Base-by-base conservation (phyloP, 2,329 filamentous ascomycete species). In the Diaporthe nobilis region DNA sequence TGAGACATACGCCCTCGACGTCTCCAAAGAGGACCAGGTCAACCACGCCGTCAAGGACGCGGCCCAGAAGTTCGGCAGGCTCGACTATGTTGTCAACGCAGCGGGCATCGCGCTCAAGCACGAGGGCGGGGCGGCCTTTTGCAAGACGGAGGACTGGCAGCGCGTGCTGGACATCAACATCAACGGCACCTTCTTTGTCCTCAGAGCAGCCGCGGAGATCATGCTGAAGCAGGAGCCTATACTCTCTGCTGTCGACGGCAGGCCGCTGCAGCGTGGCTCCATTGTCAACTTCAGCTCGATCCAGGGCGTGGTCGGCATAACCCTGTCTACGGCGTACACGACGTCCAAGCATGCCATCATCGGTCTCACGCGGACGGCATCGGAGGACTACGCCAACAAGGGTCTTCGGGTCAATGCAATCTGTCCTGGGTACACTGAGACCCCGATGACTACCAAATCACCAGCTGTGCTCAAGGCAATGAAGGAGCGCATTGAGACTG, bases 201-300 rank as follows among this genome's bases (percentile, higher is more conserved):
- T 87, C 0, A 80, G 83, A 22, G 85, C 84, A 6, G 82, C 83
- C 0, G 83, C 85, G 15, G 79, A 82, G 44, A 83, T 87, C 31
- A 88, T 88, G 86, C 77, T 87, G 17, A 80, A 84, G 76, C 86
- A 88, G 76, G 83, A 85, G 0, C 83, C 81, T 0, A 85, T 87
- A 3, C 71, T 77, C 0, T 86, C 85, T 0, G 76, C 77, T 0
- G 82, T 85, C 47, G 82, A 86, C 39, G 82, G 81, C 22, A 63
- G 77, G 67, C 73, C 79, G 76, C n/a, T 81, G 68, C 82, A 84
- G 71, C 75, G 74, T 9, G 78, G 78, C 9, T 76, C 77, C 10
- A 86, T 86, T 61, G 79, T 85, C 67, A 85, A 85, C 67, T 83
- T 85, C 65, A 79, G 79, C 12, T 85, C 82, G 55, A 84, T 86